Percentiles rank a stretch among this genome's conserved stretches.
Conservation (phyloP, 108 stramenopile species). For the Epipyxis sp. region DNA sequence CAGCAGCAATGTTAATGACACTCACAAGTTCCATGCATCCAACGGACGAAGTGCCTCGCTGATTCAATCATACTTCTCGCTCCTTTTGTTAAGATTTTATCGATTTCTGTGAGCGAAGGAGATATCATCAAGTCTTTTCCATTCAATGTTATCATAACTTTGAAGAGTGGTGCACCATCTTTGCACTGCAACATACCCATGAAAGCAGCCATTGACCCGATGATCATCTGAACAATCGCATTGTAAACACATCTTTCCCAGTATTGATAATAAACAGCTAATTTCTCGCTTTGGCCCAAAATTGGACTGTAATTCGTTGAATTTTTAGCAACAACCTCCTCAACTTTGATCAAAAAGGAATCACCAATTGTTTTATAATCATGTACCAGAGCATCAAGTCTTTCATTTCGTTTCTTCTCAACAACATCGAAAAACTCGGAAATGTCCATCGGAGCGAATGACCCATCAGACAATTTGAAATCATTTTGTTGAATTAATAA, state of each 20-base stretch:
- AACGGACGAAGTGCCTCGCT: conserved; percentile 59
- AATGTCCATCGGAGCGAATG: conserved; percentile 40
- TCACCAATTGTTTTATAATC: conserved; percentile 60
- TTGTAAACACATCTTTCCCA: conserved; percentile 70
- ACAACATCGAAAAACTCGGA: conserved; percentile 59
- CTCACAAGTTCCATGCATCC: conserved; percentile 66
- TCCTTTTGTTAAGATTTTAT: conserved; percentile 56
- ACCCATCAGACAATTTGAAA: conserved; percentile 37
- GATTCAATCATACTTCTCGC: conserved; percentile 53
- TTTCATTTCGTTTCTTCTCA: conserved; percentile 52
- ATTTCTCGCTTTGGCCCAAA: conserved; percentile 40
- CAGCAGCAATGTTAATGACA: too few species aligned
- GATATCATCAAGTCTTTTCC: conserved; percentile 59
- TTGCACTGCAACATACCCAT: conserved; percentile 52
- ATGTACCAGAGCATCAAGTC: conserved; percentile 54
- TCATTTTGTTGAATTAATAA: conserved; percentile 51
- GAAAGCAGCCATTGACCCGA: conserved; percentile 59
- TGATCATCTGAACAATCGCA: conserved; percentile 62
- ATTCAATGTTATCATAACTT: conserved; percentile 52
- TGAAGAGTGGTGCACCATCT: conserved; percentile 52
- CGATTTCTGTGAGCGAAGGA: conserved; percentile 56
- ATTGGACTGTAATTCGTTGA: conserved; percentile 52
- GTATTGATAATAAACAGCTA: conserved; percentile 61
- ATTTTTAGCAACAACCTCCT: conserved; percentile 58
- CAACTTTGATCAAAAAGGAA: conserved; percentile 60